Evolutionary conservation across 108 stramenopile species (phyloP).

Genomic region (Bacterosira constricta): DNA sequence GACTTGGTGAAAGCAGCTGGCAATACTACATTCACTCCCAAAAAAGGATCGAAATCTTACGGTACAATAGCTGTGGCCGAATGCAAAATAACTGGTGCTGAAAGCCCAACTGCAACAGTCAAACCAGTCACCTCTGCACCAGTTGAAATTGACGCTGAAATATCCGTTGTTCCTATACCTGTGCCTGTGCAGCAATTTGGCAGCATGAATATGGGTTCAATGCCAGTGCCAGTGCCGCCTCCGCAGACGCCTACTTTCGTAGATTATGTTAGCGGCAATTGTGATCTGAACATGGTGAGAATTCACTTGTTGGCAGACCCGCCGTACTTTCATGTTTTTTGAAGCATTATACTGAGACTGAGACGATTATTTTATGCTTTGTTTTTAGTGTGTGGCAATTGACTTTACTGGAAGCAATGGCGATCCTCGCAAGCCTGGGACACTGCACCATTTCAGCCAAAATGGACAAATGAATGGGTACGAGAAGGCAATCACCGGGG

Average conservation of each 20-base stretch:
- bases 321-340: neutral
- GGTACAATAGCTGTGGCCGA: constrained; percentile 30
- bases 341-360: neutral
- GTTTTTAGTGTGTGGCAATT: constrained; percentile 68
- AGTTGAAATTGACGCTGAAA: neutral
- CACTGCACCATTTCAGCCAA: constrained; percentile 74
- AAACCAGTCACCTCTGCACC: neutral
- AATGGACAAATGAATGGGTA: constrained; percentile 72
- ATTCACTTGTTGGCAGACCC: neutral
- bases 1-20: constrained; percentile 14
- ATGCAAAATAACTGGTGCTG: constrained; percentile 34
- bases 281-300: constrained; percentile 61
- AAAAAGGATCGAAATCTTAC: constrained; percentile 18
- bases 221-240: constrained; percentile 3
- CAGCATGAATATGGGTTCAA: constrained; percentile 19
- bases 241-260: constrained; percentile 55
- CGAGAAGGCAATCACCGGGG: constrained; percentile 71
- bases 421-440: constrained; percentile 75
- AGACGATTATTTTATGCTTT: neutral
- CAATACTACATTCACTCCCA: constrained; percentile 4
- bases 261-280: constrained; percentile 77
- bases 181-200: constrained; percentile 17
- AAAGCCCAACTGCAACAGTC: neutral
- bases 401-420: constrained; percentile 96
- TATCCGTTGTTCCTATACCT: constrained; percentile 11